Percentiles rank a stretch among this genome's conserved stretches.
phyloP scores from a whole-genome alignment of 495 filamentous ascomycete genomes.

The Bathelium albidoporum region DNA sequence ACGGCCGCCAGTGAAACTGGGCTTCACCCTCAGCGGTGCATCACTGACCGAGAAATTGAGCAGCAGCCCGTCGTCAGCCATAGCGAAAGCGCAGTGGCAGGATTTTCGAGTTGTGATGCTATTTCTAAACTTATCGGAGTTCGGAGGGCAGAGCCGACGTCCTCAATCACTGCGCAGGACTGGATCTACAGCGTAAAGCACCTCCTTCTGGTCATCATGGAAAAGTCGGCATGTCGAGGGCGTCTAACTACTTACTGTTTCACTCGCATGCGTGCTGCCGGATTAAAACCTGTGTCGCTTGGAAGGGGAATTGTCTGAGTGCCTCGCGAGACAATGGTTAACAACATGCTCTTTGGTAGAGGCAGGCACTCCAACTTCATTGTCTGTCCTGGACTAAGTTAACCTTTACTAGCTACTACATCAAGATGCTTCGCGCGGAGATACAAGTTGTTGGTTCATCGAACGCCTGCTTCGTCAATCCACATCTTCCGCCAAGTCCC shows the following conservation, averaged over 20 bases:
- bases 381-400: neutral
- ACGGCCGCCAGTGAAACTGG: conserved; percentile 72
- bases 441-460: neutral
- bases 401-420: neutral
- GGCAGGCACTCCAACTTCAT: neutral
- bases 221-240: neutral
- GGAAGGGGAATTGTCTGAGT: neutral
- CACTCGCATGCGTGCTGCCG: neutral
- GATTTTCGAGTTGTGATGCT: neutral
- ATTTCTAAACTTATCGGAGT: neutral
- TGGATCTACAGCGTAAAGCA: conserved; percentile 7
- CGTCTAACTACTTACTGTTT: too few relatives aligned
- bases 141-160: neutral
- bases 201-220: neutral
- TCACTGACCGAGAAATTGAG: conserved; percentile 79
- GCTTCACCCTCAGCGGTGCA: conserved; percentile 40
- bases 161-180: neutral
- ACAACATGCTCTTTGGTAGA: neutral
- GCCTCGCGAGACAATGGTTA: neutral
- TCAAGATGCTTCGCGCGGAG: neutral
- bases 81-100: conserved; percentile 25
- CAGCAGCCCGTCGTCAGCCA: conserved; percentile 93
- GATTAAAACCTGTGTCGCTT: neutral
- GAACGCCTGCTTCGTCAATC: conserved; percentile 28
- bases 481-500: conserved; percentile 66